A percentile compares a stretch with the other conserved stretches of the same genome.
Evolutionary conservation across 108 stramenopile species (phyloP).

Genomic region (Pseudonitzschia multistriata): DNA sequence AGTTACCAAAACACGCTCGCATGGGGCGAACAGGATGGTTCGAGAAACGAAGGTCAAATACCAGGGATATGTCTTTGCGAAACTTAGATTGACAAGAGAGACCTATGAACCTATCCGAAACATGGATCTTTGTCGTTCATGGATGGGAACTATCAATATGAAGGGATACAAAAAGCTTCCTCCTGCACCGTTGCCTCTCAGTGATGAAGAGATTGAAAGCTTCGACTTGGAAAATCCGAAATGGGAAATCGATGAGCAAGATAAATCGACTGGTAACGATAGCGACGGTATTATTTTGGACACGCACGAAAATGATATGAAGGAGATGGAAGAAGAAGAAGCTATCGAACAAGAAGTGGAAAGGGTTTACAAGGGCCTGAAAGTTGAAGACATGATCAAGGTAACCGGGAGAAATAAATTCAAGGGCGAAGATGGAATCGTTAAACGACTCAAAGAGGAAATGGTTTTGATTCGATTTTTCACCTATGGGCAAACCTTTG

Average conservation of each 20-base stretch:
- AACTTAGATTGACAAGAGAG: conserved; percentile 59
- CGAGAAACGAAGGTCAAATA: conserved; percentile 77
- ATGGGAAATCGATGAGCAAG: conserved; percentile 44
- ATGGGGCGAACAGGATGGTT: conserved; percentile 81
- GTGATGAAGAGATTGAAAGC: conserved; percentile 73
- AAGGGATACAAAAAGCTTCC: conserved; percentile 78
- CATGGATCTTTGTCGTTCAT: conserved; percentile 71
- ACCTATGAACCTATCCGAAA: conserved; percentile 72
- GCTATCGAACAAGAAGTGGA: conserved; percentile 30
- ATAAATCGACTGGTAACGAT: conserved; percentile 30
- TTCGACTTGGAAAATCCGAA: conserved; percentile 74
- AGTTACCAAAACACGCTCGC: conserved; percentile 50
- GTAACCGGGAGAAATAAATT: conserved; percentile 60
- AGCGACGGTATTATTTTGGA: conserved; percentile 59
- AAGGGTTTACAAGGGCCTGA: conserved; percentile 40
- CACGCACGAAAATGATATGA: conserved; percentile 48
- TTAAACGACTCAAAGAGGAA: conserved; percentile 72
- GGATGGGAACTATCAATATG: conserved; percentile 84
- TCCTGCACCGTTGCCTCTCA: conserved; percentile 65
- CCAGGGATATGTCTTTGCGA: conserved; percentile 85
- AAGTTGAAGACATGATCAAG: conserved; percentile 79
- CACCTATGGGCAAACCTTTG: conserved; percentile 72
- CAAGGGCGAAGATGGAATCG: conserved; percentile 73
- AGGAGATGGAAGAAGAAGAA: conserved; percentile 24
- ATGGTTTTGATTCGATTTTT: conserved; percentile 69